Conservation (phyloP, 169 alveolate genomes). For the Plasmodium gallinaceum region DNA sequence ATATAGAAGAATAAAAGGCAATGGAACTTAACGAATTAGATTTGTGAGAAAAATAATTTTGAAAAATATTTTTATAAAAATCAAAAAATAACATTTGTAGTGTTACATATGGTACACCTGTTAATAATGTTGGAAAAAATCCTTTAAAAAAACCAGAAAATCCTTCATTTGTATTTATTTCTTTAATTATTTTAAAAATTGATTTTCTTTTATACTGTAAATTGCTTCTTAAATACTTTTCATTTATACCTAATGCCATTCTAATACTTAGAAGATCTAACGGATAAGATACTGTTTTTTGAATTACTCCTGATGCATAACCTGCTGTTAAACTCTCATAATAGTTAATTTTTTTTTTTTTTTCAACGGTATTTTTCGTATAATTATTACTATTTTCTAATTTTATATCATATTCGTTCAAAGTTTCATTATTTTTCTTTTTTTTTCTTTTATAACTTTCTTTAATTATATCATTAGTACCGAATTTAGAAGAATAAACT, state of each 20-base stretch:
- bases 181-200: constrained; percentile 54
- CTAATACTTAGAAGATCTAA: constrained; percentile 90
- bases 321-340: constrained; percentile 86
- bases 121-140: constrained; percentile 83
- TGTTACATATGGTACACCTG: constrained; percentile 92
- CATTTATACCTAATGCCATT: constrained; percentile 90
- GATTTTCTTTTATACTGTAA: constrained; percentile 31
- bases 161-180: constrained; percentile 88
- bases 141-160: constrained; percentile 90
- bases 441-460: constrained; percentile 75
- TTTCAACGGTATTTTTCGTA: constrained; percentile 9
- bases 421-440: neutral
- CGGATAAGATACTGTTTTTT: constrained; percentile 88
- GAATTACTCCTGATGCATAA: constrained; percentile 88
- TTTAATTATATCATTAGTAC: constrained; percentile 87
- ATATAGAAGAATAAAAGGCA: constrained; percentile 47
- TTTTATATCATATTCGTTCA: constrained; percentile 11
- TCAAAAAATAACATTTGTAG: constrained; percentile 90
- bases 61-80: constrained; percentile 78
- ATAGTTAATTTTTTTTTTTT: constrained; percentile 39
- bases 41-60: constrained; percentile 26
- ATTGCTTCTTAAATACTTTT: constrained; percentile 80
- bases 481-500: constrained; percentile 90
- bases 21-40: constrained; percentile 27
- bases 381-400: neutral